Evolutionary conservation across 2,329 filamentous ascomycete species (phyloP).

Genomic region (Aspergillus neoniger): DNA sequence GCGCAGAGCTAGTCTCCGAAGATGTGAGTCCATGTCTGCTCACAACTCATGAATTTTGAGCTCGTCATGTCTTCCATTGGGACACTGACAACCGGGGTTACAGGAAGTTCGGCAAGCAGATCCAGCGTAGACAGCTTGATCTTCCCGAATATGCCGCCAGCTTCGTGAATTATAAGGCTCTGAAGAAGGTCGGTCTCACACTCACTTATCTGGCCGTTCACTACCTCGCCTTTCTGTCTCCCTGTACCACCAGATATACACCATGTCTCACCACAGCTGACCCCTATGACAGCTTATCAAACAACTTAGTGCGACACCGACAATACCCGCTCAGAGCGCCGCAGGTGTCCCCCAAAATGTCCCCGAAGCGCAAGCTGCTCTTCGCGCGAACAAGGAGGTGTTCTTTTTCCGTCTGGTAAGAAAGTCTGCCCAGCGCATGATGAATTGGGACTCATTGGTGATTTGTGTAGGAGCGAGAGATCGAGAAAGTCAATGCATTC

Average conservation of each 20-base stretch:
- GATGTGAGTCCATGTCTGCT: slow-evolving; percentile 22
- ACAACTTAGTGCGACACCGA: slow-evolving; percentile 89
- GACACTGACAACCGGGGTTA: slow-evolving; percentile 15
- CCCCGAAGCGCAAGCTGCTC: slow-evolving; percentile 77
- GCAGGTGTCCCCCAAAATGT: slow-evolving; percentile 43
- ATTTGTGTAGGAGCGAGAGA: slow-evolving; percentile 76
- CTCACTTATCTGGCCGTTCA: slow-evolving; percentile 1
- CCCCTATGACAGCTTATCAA: slow-evolving; percentile 80
- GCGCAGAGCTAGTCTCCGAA: slow-evolving; percentile 12
- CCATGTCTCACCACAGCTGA: slow-evolving; percentile 20
- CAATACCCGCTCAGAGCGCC: slow-evolving; percentile 74
- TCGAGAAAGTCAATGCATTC: slow-evolving; percentile 98
- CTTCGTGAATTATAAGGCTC: slow-evolving; percentile 98
- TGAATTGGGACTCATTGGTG: slow-evolving; percentile 5
- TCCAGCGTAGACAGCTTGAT: slow-evolving; percentile 98
- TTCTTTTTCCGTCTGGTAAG: slow-evolving; percentile 97
- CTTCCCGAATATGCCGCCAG: slow-evolving; percentile 98
- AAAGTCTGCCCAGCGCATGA: neutral
- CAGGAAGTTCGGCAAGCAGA: slow-evolving; percentile 99
- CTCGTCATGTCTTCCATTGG: neutral
- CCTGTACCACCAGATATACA: neutral
- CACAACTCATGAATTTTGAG: neutral
- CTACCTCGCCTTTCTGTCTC: neutral
- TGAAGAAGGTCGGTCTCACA: slow-evolving; percentile 76
- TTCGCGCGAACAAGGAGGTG: slow-evolving; percentile 96